Evolutionary conservation across 257 asterid species (phyloP).

Genomic region (Asclepias syriaca): DNA sequence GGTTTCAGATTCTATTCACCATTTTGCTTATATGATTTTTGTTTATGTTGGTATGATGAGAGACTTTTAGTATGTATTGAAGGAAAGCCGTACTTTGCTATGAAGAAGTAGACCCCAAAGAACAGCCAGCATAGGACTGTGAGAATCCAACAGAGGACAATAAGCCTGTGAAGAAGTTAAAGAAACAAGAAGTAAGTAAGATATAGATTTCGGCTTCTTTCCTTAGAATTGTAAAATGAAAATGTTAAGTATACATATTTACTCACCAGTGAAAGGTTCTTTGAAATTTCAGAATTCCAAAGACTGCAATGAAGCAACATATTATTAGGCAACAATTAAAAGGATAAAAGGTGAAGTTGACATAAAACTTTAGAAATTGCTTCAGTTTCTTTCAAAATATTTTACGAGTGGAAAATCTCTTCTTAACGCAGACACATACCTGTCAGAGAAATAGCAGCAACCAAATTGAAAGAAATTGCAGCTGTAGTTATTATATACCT

Average conservation of each 20-base stretch:
- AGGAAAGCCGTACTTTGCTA: constrained; percentile 51
- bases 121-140: constrained; percentile 58
- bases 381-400: background rate
- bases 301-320: constrained; percentile 25
- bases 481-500: constrained; percentile 52
- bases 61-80: background rate
- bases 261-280: constrained; percentile 31
- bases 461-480: constrained; percentile 45
- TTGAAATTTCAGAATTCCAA: constrained; percentile 30
- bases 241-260: background rate
- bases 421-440: constrained; percentile 27
- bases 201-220: too few species aligned
- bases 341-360: background rate
- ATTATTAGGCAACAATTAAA: background rate
- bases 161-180: constrained; percentile 37
- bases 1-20: background rate
- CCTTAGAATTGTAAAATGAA: background rate
- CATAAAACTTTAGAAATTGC: background rate
- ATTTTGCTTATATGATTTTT: background rate
- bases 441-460: constrained; percentile 44
- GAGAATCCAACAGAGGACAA: constrained; percentile 55
- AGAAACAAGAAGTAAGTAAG: background rate
- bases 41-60: background rate
- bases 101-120: constrained; percentile 62
- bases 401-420: too few species aligned